Evolutionary conservation across 345 rosid species (phyloP), one percentile per base, ranked within the genome.

Genomic region (Moricandia moricandioides): DNA sequence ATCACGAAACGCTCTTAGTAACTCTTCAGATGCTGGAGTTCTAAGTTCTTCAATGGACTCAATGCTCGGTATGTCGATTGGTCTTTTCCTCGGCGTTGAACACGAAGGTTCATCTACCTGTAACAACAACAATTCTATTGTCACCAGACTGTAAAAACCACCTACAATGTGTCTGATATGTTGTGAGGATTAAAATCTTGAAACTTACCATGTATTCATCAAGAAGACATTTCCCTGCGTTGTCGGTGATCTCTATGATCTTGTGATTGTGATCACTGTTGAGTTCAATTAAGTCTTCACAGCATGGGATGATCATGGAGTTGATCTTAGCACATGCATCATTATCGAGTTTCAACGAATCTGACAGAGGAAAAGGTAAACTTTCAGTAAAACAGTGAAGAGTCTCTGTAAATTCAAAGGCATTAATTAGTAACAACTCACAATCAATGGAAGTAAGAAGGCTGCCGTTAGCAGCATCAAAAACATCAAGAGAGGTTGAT

Each of bases 21-120:
- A 60, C 69, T 96, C 97, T 69, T 96, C 98, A 8, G 89, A 91
- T 0, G 89, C 82, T 18, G 96, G 97, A 27, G 98, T 96, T 73
- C 93, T 84, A 4, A 96, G 94, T 70, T 96, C 97, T 71, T 96
- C 97, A 0, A 96, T 91, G 10, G 97, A 92, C 56, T 84, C 76
- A 4, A 83, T 65, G 79, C 90, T 89, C 1, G 96, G 97, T 69
- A 92, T 85, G 69, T 87, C 86, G 51, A 91, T 85, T 31, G 81
- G 69, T 82, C 99, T 89, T 85, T 86, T 91, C 71, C 85, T 87
- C 0, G 95, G 99, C 4, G 93, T 92, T 11, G 98, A 92, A 85
- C 98, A 92, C 17, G 99, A 87, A 12, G 97, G 93, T 65, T 91
- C 89, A 69, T 96, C 98, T 73, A 92, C 90, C 99, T 96, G 76